A percentile compares a stretch with the other conserved stretches of the same genome.
These are phyloP conservation scores for Fusarium sp. DNA, from an alignment of 2,329 filamentous ascomycete genomes.

Conservation along the genomic window DNA sequence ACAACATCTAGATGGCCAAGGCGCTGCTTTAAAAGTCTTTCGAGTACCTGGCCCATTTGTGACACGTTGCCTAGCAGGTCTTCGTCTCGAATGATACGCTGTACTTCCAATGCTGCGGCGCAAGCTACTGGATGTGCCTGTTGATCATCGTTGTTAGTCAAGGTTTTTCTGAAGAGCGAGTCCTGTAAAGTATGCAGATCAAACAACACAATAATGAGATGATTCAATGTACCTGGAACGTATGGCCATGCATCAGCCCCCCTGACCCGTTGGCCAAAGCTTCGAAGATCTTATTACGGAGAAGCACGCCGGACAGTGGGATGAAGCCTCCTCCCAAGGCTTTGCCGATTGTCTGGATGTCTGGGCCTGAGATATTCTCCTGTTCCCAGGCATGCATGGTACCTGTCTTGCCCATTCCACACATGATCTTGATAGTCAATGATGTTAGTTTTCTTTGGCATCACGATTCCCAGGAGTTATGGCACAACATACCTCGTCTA, in stretches of 20 bases:
- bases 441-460: not conserved
- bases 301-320: constrained; percentile 24
- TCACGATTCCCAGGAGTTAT: too few species aligned
- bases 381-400: constrained; percentile 42
- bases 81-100: constrained; percentile 1
- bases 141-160: not conserved
- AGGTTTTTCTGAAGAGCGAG: too few species aligned
- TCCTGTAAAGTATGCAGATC: too few species aligned
- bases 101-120: not conserved
- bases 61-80: not conserved
- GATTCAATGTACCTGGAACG: not conserved
- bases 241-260: not conserved
- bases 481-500: not conserved
- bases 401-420: constrained; percentile 38
- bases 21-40: not conserved
- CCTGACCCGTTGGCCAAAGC: not conserved
- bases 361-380: constrained; percentile 30
- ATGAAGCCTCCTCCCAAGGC: constrained; percentile 31
- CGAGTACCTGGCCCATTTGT: not conserved
- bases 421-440: constrained; percentile 32
- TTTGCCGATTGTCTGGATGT: constrained; percentile 36
- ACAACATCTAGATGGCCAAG: not conserved
- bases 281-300: constrained; percentile 1
- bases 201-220: too few species aligned
- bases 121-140: constrained; percentile 8